phyloP scores from a whole-genome alignment of 2,329 filamentous ascomycete genomes.

The Venturia oleaginea region DNA sequence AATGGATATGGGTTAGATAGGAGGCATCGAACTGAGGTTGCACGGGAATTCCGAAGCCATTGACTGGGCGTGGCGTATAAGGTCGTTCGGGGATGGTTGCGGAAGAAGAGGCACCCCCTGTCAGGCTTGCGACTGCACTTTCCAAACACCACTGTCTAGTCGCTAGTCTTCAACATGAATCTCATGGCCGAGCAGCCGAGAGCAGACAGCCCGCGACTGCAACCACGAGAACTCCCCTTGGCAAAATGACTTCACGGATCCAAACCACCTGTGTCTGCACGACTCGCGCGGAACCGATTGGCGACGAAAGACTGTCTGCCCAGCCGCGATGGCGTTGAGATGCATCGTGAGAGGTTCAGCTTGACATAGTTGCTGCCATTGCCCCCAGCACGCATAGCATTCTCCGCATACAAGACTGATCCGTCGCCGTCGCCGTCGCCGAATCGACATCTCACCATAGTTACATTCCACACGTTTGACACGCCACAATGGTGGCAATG shows the following conservation, averaged over 20 bases:
- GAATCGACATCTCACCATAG: background rate
- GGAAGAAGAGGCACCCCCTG: background rate
- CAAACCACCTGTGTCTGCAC: background rate
- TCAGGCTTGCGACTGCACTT: background rate
- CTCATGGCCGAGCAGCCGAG: background rate
- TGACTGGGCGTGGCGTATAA: background rate
- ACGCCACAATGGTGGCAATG: background rate
- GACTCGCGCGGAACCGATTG: background rate
- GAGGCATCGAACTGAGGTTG: no score
- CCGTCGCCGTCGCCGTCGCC: background rate
- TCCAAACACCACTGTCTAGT: background rate
- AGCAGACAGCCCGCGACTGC: background rate
- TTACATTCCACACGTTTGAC: background rate
- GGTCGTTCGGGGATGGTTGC: background rate
- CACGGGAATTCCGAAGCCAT: background rate
- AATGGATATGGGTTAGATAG: no score
- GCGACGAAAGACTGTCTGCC: background rate
- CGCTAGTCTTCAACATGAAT: background rate
- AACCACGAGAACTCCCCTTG: background rate
- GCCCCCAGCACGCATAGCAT: background rate
- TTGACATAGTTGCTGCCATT: background rate
- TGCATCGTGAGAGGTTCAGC: background rate
- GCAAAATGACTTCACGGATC: conserved; percentile 1
- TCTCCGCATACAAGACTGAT: background rate
- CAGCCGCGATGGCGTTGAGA: background rate